These are phyloP conservation scores for Globisporangium cederbergense DNA, from an alignment of 352 stramenopile species.

Conservation along the genomic window DNA sequence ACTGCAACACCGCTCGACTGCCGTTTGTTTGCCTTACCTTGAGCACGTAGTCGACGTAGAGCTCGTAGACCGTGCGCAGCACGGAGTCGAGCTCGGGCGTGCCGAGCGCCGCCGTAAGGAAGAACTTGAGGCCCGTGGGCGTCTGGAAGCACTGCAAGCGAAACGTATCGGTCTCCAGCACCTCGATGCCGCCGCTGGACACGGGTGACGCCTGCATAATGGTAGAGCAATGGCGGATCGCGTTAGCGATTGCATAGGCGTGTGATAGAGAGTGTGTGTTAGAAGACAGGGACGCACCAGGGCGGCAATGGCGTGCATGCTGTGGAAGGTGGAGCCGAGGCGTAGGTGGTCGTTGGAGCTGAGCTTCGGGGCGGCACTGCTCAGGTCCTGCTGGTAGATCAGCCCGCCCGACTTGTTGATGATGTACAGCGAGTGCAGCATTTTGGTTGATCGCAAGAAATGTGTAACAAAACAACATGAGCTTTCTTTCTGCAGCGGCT, in stretches of 20 bases:
- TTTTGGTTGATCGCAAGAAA: slow-evolving; percentile 20
- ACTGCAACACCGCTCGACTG: not conserved
- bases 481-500: no score
- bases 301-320: slow-evolving; percentile 90
- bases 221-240: not conserved
- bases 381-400: slow-evolving; percentile 92
- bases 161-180: slow-evolving; percentile 91
- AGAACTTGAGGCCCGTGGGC: slow-evolving; percentile 92
- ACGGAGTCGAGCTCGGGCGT: slow-evolving; percentile 83
- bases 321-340: slow-evolving; percentile 94
- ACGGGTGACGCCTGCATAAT: slow-evolving; percentile 69
- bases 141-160: slow-evolving; percentile 92
- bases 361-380: slow-evolving; percentile 74
- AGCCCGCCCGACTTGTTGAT: slow-evolving; percentile 93
- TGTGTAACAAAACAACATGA: not conserved
- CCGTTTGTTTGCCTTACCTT: slow-evolving; percentile 53
- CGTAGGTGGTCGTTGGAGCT: slow-evolving; percentile 91
- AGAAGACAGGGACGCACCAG: slow-evolving; percentile 28
- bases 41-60: slow-evolving; percentile 95
- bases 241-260: not conserved
- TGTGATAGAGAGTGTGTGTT: not conserved
- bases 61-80: slow-evolving; percentile 88
- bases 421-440: slow-evolving; percentile 92
- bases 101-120: slow-evolving; percentile 87
- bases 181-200: slow-evolving; percentile 85